Evolutionary conservation across 2,329 filamentous ascomycete genomes (phyloP).

Genomic region (Monosporascus sp.): DNA sequence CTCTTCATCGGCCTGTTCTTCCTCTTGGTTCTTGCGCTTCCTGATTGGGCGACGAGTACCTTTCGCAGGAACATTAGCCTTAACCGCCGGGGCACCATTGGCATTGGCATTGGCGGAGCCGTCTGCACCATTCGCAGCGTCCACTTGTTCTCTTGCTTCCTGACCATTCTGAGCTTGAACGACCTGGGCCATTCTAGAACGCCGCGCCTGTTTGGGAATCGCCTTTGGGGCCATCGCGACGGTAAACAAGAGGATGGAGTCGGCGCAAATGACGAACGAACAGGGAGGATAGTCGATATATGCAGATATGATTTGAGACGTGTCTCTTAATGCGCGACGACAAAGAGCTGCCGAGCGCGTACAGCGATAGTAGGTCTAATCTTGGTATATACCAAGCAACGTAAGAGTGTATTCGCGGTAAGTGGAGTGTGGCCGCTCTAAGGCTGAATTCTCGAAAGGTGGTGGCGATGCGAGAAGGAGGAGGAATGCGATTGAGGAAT

Average conservation of each 20-base stretch:
- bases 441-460: not conserved
- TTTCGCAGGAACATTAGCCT: slow-evolving; percentile 4
- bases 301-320: not conserved
- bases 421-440: no score
- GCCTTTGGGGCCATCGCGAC: not conserved
- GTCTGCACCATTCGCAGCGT: not conserved
- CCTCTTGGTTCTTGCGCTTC: slow-evolving; percentile 8
- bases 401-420: no score
- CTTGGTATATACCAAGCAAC: no score
- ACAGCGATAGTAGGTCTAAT: no score
- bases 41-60: slow-evolving; percentile 11
- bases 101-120: slow-evolving; percentile 1
- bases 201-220: not conserved
- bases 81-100: slow-evolving; percentile 4
- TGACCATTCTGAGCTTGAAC: not conserved
- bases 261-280: not conserved
- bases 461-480: not conserved
- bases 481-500: not conserved
- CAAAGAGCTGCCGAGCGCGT: no score
- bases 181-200: not conserved
- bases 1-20: not conserved
- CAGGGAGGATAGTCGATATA: not conserved
- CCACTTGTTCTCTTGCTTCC: not conserved
- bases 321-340: no score
- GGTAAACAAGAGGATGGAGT: not conserved